A percentile compares a stretch with the other conserved stretches of the same genome.
Conservation (phyloP, 768 basidiomycete species). For the Agaricus sinodeliciosus region DNA sequence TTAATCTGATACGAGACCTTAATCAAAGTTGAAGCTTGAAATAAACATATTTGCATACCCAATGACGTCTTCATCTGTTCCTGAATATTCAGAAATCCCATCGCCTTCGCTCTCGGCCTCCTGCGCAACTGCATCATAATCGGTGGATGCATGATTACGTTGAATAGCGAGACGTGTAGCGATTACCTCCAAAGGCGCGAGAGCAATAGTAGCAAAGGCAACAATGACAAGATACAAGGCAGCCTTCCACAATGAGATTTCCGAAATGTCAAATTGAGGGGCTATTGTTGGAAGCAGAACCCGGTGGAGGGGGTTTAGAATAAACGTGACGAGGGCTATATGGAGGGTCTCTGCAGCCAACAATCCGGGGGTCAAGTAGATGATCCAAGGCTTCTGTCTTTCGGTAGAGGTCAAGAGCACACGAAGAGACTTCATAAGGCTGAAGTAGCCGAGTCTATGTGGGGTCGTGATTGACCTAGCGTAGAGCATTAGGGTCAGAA, state of each 20-base stretch:
- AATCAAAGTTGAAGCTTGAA: slow-evolving; percentile 1
- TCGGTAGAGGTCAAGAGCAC: slow-evolving; percentile 78
- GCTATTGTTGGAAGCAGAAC: slow-evolving; percentile 36
- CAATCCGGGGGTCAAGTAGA: slow-evolving; percentile 74
- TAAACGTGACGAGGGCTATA: slow-evolving; percentile 38
- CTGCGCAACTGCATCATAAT: slow-evolving; percentile 68
- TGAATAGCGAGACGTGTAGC: slow-evolving; percentile 75
- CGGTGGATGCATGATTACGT: slow-evolving; percentile 72
- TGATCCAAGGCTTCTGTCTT: slow-evolving; percentile 67
- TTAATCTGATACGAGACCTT: slow-evolving; percentile 36
- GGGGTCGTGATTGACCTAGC: slow-evolving; percentile 78
- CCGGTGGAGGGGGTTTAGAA: slow-evolving; percentile 40
- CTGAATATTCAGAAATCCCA: slow-evolving; percentile 55
- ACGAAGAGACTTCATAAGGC: slow-evolving; percentile 51
- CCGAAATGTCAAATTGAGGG: slow-evolving; percentile 24
- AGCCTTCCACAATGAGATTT: slow-evolving; percentile 44
- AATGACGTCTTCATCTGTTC: slow-evolving; percentile 77
- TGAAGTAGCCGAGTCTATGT: slow-evolving; percentile 62
- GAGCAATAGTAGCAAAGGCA: slow-evolving; percentile 45
- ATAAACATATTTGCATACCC: slow-evolving; percentile 40
- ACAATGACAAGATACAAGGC: slow-evolving; percentile 53
- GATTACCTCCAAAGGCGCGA: slow-evolving; percentile 79
- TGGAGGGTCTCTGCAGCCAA: slow-evolving; percentile 53
- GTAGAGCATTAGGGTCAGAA: neutral
- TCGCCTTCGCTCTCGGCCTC: slow-evolving; percentile 65